Evolutionary conservation across 1,139 yeast genomes (phyloP), one percentile per base, ranked within the genome.

Genomic region (Yamadazyma songkhlaensis): DNA sequence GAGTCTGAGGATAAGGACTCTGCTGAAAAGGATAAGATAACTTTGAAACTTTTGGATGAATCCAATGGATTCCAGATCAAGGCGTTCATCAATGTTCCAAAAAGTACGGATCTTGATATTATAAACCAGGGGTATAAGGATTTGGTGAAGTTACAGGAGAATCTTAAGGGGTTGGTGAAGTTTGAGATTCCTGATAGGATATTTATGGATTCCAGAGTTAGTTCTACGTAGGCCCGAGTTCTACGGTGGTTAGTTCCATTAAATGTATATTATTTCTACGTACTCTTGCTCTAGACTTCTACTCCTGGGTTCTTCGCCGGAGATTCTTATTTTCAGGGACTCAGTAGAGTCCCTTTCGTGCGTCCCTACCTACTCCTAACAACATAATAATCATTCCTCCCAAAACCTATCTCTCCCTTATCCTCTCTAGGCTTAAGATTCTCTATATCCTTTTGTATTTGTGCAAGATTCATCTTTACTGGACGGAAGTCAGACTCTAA

Each of bases 141-240:
- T 37, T 61, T 89, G 41, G 65, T 79, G 35, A 67, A 64, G 36
- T 59, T 87, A 31, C 88, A 84, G 56, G 77, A 69, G 13, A 85
- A 80, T 39, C 63, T 89, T 43, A 66, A 72, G 40, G 89, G 88
- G 10, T 64, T 88, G 39, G 71, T 89, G 12, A 77, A 79, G 36
- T 66, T 89, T 36, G 77, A 69, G 28, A 75, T 84, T 29, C 95
- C 96, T 2, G 95, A 86, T 54, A 67, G 96, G 47, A 80, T 77
- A 57, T 70, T 72, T 31, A 86, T 88, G 87, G 96, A 89, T 57
- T 76, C 89, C 3, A 70, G 95, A 49, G 67, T 62, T 3, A 14
- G 29, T 30, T 24, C 23, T 24, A 26, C 17, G 30, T 20, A 17
- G n/a, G n/a, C n/a, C n/a, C n/a, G n/a, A n/a, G n/a, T n/a, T n/a